phyloP scores from a whole-genome alignment of 768 basidiomycete species.

The Rhodotorula babjevae region DNA sequence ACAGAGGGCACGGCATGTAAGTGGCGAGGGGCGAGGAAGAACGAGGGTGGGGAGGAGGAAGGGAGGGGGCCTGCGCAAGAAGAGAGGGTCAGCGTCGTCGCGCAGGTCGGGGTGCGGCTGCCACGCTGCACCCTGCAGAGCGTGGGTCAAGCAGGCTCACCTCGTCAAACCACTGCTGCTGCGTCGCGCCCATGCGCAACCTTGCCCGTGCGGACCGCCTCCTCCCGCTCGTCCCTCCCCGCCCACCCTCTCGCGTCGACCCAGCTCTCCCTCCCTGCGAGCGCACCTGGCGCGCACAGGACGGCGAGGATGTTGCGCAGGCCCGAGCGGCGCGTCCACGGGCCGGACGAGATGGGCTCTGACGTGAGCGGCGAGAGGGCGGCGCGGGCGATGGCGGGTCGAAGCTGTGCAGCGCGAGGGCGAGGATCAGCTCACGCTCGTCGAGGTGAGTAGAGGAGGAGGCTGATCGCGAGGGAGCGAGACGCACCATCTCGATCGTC shows the following conservation, averaged over 20 bases:
- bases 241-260: constrained; percentile 7
- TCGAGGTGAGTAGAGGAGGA: neutral
- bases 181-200: no score
- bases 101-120: no score
- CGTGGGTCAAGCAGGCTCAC: no score
- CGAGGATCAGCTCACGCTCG: neutral
- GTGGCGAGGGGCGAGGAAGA: neutral
- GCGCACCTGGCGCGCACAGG: neutral
- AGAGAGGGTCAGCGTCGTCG: no score
- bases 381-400: constrained; percentile 8
- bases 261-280: neutral
- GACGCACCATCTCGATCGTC: constrained; percentile 43
- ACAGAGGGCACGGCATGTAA: no score
- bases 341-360: neutral
- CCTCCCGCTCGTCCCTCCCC: neutral
- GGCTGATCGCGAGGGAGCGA: neutral
- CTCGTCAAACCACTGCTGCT: no score
- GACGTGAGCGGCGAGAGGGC: neutral
- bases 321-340: neutral
- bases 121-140: no score
- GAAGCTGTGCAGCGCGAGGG: neutral
- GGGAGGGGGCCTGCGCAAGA: no score
- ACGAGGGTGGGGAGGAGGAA: no score
- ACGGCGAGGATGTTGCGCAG: constrained; percentile 2
- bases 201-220: neutral